phyloP scores from a whole-genome alignment of 2,329 filamentous ascomycete species.

The Ampelomyces quisqualis region DNA sequence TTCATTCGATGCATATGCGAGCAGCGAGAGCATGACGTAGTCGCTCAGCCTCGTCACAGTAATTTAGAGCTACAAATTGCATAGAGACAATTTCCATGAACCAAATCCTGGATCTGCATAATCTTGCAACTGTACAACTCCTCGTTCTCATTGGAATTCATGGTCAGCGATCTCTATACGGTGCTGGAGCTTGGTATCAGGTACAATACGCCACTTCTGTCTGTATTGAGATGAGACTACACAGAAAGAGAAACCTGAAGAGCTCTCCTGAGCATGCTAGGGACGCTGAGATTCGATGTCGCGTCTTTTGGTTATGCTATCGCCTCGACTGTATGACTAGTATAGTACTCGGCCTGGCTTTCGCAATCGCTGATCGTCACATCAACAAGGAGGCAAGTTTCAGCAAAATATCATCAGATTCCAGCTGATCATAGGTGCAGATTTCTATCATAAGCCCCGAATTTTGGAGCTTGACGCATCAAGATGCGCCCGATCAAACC shows the following conservation, averaged over 20 bases:
- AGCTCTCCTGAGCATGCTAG: constrained; percentile 12
- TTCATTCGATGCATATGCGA: too few relatives aligned
- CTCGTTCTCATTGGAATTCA: constrained; percentile 28
- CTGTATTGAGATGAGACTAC: constrained; percentile 30
- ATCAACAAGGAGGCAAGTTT: constrained; percentile 30
- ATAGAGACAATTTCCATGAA: constrained; percentile 14
- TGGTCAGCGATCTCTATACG: constrained; percentile 30
- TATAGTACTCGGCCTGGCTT: constrained; percentile 26
- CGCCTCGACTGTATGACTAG: constrained; percentile 30
- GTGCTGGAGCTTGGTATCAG: constrained; percentile 31
- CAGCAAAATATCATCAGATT: not conserved
- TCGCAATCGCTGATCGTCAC: constrained; percentile 31
- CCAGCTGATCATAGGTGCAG: constrained; percentile 6
- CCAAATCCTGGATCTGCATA: constrained; percentile 26
- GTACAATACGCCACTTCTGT: constrained; percentile 30
- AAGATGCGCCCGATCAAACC: constrained; percentile 11
- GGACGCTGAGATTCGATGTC: constrained; percentile 27
- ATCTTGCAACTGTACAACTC: constrained; percentile 28
- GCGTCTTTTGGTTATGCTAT: constrained; percentile 32
- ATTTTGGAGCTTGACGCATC: constrained; percentile 28
- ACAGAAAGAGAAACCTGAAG: constrained; percentile 26
- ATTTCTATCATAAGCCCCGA: constrained; percentile 21
- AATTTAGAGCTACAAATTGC: too few relatives aligned
- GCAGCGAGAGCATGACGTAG: too few relatives aligned
- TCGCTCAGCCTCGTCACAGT: too few relatives aligned